Percentiles rank a stretch among this genome's conserved stretches.
Conservation (phyloP, 2,329 filamentous ascomycete species). For the Diplocarpon rosae region DNA sequence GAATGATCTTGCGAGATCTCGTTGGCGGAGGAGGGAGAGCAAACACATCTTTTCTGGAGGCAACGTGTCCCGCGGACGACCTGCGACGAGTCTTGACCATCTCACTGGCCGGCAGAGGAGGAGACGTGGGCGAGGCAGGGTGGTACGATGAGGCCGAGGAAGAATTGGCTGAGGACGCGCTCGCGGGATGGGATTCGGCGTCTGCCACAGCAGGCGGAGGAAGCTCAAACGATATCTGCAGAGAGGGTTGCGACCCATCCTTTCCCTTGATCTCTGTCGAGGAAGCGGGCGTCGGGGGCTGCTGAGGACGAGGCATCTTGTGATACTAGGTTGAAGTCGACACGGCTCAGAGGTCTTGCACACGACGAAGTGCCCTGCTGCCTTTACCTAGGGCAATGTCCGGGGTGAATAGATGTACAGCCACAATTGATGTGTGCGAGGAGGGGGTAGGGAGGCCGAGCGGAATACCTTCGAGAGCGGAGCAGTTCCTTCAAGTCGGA, state of each 20-base stretch:
- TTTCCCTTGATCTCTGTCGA: constrained; percentile 71
- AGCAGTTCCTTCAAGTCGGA: no score
- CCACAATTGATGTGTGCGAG: neutral
- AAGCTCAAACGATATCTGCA: constrained; percentile 62
- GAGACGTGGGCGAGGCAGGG: constrained; percentile 34
- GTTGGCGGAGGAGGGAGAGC: constrained; percentile 86
- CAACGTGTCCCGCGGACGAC: constrained; percentile 33
- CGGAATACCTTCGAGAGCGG: neutral
- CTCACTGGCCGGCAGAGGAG: constrained; percentile 30
- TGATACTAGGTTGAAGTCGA: neutral
- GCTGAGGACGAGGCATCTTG: constrained; percentile 52
- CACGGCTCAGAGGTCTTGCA: constrained; percentile 9
- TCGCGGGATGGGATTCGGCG: constrained; percentile 37
- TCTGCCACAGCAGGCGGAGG: constrained; percentile 61
- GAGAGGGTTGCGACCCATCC: constrained; percentile 49
- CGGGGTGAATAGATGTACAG: constrained; percentile 2
- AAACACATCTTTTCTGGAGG: constrained; percentile 48
- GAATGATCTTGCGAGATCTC: constrained; percentile 88
- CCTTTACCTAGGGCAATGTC: no score
- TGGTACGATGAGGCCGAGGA: constrained; percentile 40
- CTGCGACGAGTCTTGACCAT: constrained; percentile 33
- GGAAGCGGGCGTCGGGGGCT: constrained; percentile 67
- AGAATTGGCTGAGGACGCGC: constrained; percentile 31
- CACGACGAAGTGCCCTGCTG: constrained; percentile 4
- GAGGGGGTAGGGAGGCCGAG: neutral